Evolutionary conservation across 176 grass and related monocot species (phyloP), one percentile per base, ranked within the genome.

Genomic region (Carex littledalei): DNA sequence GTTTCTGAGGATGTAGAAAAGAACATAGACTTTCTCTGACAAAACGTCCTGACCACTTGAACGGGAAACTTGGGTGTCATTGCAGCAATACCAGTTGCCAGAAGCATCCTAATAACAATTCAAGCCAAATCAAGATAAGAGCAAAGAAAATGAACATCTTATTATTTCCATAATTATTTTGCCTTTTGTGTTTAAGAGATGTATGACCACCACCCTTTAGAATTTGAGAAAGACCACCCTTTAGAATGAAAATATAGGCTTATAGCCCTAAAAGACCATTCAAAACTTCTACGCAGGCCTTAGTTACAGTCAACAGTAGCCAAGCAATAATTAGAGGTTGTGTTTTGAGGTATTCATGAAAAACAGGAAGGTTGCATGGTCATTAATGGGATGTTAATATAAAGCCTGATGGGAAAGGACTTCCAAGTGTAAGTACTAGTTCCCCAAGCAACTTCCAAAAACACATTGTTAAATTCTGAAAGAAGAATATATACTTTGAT

Each of bases 1-100:
- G 81, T 55, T 83, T 83, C 81, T 92, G 80, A 93, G 90, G 71
- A 99, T 85, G 89, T 95, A 99, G 86, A 99, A 99, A 85, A 99
- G 90, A 86, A 99, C 94, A 85, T 99, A 99, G 70, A 95, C 97
- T 88, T 95, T 99, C 88, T 99, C 90, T 84, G 97, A 90, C 57
- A 99, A 82, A 92, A 95, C 97, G 26, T 95, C 94, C 81, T 99
- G 90, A 84, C 85, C 82, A 85, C 81, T 99, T 92, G 93, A 92
- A 32, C 84, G 86, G 80, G 93, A 91, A 74, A 99, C 90, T 86
- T 99, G 87, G 80, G 97, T 86, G 93, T 99, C 97, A 67, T 99
- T 96, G 89, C 97, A 99, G 24, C 97, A 94, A 84, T 90, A 99
- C 97, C 97, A 99, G 58, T 81, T 82, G 86, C 91, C 97, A 84